A percentile compares a stretch with the other conserved stretches of the same genome.
These are phyloP conservation scores for Chaetoscypha palmicola DNA, from an alignment of 2,329 filamentous ascomycete species.

Conservation along the genomic window DNA sequence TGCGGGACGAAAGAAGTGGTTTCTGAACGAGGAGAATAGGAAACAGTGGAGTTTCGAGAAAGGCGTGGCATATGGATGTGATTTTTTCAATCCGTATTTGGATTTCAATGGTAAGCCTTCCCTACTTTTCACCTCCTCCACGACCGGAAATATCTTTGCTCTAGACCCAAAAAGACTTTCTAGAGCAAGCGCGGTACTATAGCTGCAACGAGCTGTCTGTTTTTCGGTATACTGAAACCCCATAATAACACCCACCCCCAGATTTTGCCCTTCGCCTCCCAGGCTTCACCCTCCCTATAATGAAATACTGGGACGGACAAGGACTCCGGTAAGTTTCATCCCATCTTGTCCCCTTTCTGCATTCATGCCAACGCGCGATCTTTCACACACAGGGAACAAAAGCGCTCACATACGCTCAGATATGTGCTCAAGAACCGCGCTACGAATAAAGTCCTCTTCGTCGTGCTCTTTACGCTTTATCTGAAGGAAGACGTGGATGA, in stretches of 20 bases:
- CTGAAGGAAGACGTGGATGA: constrained; percentile 59
- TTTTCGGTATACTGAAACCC: too few relatives aligned
- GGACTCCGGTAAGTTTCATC: constrained; percentile 54
- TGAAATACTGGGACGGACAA: constrained; percentile 76
- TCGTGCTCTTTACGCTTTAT: constrained; percentile 73
- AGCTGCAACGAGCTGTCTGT: too few relatives aligned
- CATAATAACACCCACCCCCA: constrained; percentile 14
- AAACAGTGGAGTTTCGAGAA: constrained; percentile 52
- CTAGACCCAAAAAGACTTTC: too few relatives aligned
- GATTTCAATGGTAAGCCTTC: constrained; percentile 62
- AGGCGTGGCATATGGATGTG: constrained; percentile 53
- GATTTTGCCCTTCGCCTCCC: constrained; percentile 66
- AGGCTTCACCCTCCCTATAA: constrained; percentile 64
- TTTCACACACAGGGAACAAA: constrained; percentile 23
- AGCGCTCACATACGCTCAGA: constrained; percentile 75
- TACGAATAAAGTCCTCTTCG: constrained; percentile 70
- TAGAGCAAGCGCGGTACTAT: too few relatives aligned
- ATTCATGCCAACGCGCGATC: not conserved
- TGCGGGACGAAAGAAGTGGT: constrained; percentile 50
- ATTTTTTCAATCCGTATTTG: constrained; percentile 89
- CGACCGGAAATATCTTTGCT: too few relatives aligned
- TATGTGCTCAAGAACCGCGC: constrained; percentile 81
- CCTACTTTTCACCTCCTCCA: not conserved
- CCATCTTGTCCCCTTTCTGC: constrained; percentile 2
- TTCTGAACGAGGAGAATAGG: constrained; percentile 48